Evolutionary conservation across 208 protist genomes (phyloP), one percentile per base, ranked within the genome.

Genomic region (Vickermania spadyakhi): DNA sequence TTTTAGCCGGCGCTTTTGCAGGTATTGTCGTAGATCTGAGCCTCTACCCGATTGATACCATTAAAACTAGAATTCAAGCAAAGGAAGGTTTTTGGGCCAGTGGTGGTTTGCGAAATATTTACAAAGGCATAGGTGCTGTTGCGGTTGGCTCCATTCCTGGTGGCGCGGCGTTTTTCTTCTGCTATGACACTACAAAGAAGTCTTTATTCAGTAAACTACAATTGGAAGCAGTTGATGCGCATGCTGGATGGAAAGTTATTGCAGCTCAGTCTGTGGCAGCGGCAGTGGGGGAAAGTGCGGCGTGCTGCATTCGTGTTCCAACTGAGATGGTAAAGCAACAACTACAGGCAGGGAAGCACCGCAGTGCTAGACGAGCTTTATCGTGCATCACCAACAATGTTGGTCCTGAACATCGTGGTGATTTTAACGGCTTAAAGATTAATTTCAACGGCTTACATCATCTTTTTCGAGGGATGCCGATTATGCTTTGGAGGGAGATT

Each of bases 41-140:
- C 14, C 79, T 97, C 14, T 96, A 91, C 57, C 94, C 94, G 0
- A 81, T 97, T 31, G 94, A 97, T 72, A 97, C 94, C 0, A 56
- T 97, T 36, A 97, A 97, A 64, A 97, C 91, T 25, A 85, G 94
- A 7, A 66, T 95, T 14, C 93, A 96, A 67, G 81, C 81, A 0
- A 81, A 76, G 31, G 51, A 79, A 7, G 91, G 93, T 0, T 96
- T 96, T 67, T 28, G 66, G 13, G 73, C 68, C 5, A 71, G 87
- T 0, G 91, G 91, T 28, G 93, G 91, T 0, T 95, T 96, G 51
- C 59, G 53, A 18, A 84, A 86, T 42, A 68, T 96, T 3, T 96
- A 96, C 72, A 75, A 75, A 26, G 94, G 94, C 0, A 63, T 97
- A 3, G 81, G 78, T 31, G 76, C 89, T 22, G 89, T 91, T 13